Evolutionary conservation across 345 rosid genomes (phyloP).

Genomic region (Syzygium jambos): DNA sequence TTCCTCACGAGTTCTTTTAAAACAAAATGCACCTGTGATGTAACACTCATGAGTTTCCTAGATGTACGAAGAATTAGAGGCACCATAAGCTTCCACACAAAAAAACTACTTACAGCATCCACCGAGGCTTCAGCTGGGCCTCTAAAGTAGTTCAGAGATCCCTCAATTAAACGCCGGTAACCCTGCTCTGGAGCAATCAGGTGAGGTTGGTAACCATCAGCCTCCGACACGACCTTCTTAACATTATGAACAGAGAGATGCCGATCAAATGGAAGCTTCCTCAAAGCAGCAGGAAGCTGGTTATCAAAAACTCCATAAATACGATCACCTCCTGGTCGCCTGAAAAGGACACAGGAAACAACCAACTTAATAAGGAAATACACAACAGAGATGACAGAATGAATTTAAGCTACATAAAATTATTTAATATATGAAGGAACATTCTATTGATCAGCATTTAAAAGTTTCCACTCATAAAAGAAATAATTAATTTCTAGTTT

Average conservation of each 20-base stretch:
- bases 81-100: not conserved
- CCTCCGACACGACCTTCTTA: constrained; percentile 65
- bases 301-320: constrained; percentile 79
- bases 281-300: constrained; percentile 82
- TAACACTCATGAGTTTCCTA: not conserved
- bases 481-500: not conserved
- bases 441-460: not conserved
- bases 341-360: constrained; percentile 9
- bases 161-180: constrained; percentile 65
- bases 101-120: constrained; percentile 56
- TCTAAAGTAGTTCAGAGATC: constrained; percentile 58
- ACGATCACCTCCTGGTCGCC: constrained; percentile 86
- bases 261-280: constrained; percentile 84
- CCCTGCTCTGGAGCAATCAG: constrained; percentile 88
- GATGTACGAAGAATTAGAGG: not conserved
- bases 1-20: constrained; percentile 77
- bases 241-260: constrained; percentile 78
- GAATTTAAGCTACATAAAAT: not conserved
- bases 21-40: constrained; percentile 61
- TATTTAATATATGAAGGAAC: not conserved
- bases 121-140: constrained; percentile 90
- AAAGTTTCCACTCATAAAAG: not conserved
- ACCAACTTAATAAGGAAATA: not conserved
- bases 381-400: not conserved
- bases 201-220: constrained; percentile 91